Base-by-base conservation (phyloP, 345 rosid species). In the Dimocarpus longan region DNA sequence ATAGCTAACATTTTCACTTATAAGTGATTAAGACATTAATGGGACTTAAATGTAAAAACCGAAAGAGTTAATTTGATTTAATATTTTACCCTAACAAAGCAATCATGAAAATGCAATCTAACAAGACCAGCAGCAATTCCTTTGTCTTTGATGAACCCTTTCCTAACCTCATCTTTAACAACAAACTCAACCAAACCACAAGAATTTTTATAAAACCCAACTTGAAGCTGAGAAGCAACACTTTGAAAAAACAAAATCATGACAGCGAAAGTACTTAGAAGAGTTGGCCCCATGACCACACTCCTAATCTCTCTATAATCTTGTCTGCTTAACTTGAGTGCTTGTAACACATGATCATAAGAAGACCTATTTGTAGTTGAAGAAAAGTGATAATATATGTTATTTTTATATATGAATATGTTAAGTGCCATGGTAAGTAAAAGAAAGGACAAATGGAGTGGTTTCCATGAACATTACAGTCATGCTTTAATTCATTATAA, bases 91-190 rank as follows among this genome's bases (percentile, higher is more conserved):
- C 91, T 76, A 57, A 86, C 88, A 76, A 91, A 89, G 75, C 92
- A 91, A 57, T 91, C 94, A 37, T 88, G 94, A 75, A 91, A 89
- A 75, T 87, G 89, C 91, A 91, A 79, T 81, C 91, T 79, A 57
- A 89, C 74, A 9, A 91, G 86, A 19, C 86, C 90, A 24, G 92
- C 86, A 66, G 85, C 89, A 5, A 89, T 43, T 19, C 91, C 92
- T 66, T 0, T 76, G 68, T 89, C 83, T 62, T 46, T 80, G 2
- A 3, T 1, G 56, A 87, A 68, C 50, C 60, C 91, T 71, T 85
- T 75, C 50, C 39, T 67, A 75, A 89, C 90, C 22, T 82, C 88
- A 12, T 46, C 76, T 80, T 84, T 87, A 2, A 91, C 85, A n/a
- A 88, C 77, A 56, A 75, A 78, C 78, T 91, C 92, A 28, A 84